phyloP scores from a whole-genome alignment of 208 protist species.

The Leishmania turanica region DNA sequence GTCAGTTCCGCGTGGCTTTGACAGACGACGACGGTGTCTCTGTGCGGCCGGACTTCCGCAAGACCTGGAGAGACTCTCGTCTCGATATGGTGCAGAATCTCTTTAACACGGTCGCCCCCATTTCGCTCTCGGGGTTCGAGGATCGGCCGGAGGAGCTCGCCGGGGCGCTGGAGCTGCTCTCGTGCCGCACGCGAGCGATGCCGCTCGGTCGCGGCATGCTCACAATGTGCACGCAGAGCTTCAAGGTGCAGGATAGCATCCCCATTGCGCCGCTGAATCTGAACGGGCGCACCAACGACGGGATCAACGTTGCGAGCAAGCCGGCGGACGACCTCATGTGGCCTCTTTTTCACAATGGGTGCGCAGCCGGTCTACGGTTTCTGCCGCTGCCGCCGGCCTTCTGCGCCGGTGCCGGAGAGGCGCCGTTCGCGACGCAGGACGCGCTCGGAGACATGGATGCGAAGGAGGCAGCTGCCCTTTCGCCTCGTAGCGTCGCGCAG shows the following conservation, averaged over 20 bases:
- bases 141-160: slow-evolving; percentile 61
- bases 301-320: slow-evolving; percentile 64
- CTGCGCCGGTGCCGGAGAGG: neutral
- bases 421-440: neutral
- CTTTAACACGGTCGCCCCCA: slow-evolving; percentile 75
- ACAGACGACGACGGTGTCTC: slow-evolving; percentile 83
- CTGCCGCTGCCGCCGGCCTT: slow-evolving; percentile 50
- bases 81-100: slow-evolving; percentile 72
- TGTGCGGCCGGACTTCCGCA: slow-evolving; percentile 69
- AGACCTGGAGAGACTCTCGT: slow-evolving; percentile 70
- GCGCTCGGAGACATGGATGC: neutral
- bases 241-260: slow-evolving; percentile 74
- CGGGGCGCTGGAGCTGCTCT: slow-evolving; percentile 47
- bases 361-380: slow-evolving; percentile 80
- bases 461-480: neutral
- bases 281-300: slow-evolving; percentile 69
- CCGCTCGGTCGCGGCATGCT: slow-evolving; percentile 83
- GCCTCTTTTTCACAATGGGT: slow-evolving; percentile 88
- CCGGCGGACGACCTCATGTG: slow-evolving; percentile 62
- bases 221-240: slow-evolving; percentile 84
- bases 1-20: slow-evolving; percentile 45
- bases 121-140: slow-evolving; percentile 51
- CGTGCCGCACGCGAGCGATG: slow-evolving; percentile 50
- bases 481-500: slow-evolving; percentile 10
- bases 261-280: slow-evolving; percentile 77